A percentile compares a stretch with the other conserved stretches of the same genome.
Conservation (phyloP, 1,139 yeast genomes). For the Scheffersomyces insectosa region DNA sequence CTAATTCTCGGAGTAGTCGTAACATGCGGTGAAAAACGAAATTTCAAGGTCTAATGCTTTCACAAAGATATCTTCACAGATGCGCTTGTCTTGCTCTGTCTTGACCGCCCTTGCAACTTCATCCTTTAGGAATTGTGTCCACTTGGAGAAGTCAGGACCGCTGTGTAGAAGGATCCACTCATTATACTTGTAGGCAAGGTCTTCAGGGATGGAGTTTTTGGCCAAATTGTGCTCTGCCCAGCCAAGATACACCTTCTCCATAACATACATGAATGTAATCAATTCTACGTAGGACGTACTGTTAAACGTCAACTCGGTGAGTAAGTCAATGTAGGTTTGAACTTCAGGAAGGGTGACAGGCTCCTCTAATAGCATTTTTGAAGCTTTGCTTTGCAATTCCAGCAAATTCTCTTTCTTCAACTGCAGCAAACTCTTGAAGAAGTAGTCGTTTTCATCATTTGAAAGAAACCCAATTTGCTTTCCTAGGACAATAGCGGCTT, state of each 20-base stretch:
- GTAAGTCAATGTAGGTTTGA: conserved; percentile 34
- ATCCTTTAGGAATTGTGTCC: conserved; percentile 45
- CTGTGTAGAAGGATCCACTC: conserved; percentile 56
- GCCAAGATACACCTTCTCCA: conserved; percentile 52
- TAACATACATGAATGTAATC: conserved; percentile 45
- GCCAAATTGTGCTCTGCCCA: conserved; percentile 46
- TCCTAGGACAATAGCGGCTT: conserved; percentile 39
- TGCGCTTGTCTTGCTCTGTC: conserved; percentile 12
- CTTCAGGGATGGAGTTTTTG: conserved; percentile 19
- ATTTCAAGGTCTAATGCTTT: conserved; percentile 40
- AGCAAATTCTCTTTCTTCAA: conserved; percentile 17
- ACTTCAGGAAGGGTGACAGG: conserved; percentile 33
- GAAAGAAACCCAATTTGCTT: conserved; percentile 54
- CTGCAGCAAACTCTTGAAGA: conserved; percentile 33
- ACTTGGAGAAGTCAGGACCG: conserved; percentile 45
- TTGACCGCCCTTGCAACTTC: conserved; percentile 44
- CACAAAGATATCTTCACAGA: conserved; percentile 33
- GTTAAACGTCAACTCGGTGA: conserved; percentile 29
- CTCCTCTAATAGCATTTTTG: conserved; percentile 16
- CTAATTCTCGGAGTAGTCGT: conserved; percentile 10
- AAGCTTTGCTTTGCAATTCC: conserved; percentile 15
- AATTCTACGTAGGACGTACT: conserved; percentile 40
- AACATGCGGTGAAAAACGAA: conserved; percentile 50
- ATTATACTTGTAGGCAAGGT: conserved; percentile 44
- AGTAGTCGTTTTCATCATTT: conserved; percentile 51